Evolutionary conservation across 2,329 filamentous ascomycete genomes (phyloP).

Genomic region (Rugonectria rugulosa): DNA sequence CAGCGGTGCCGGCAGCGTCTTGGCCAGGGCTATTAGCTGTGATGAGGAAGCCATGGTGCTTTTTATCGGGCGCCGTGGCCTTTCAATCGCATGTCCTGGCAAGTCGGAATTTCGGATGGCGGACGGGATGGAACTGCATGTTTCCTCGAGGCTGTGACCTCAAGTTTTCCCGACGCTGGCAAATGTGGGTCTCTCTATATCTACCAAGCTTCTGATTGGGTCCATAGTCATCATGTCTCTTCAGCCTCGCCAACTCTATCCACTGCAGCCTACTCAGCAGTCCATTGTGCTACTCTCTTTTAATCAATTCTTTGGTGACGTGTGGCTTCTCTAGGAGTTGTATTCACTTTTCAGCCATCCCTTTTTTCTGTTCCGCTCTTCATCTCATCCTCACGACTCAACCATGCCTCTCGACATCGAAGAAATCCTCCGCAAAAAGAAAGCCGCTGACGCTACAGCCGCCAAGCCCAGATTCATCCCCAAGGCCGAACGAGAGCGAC

Average conservation of each 20-base stretch:
- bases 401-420: slow-evolving; percentile 76
- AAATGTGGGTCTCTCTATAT: slow-evolving; percentile 2
- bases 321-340: not conserved
- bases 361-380: not conserved
- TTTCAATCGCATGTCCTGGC: slow-evolving; percentile 25
- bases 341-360: not conserved
- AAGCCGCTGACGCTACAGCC: slow-evolving; percentile 82
- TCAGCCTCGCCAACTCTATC: slow-evolving; percentile 32
- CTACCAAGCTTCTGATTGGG: slow-evolving; percentile 25
- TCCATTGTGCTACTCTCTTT: slow-evolving; percentile 1
- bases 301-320: slow-evolving; percentile 11
- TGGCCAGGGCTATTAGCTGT: slow-evolving; percentile 66
- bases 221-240: not conserved
- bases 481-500: slow-evolving; percentile 80
- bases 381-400: not conserved
- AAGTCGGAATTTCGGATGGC: slow-evolving; percentile 5
- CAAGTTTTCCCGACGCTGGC: slow-evolving; percentile 31
- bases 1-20: slow-evolving; percentile 78
- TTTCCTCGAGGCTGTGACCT: too few relatives aligned
- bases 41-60: slow-evolving; percentile 46
- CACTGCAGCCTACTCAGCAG: slow-evolving; percentile 10
- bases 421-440: slow-evolving; percentile 84
- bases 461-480: slow-evolving; percentile 89
- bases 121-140: too few relatives aligned
- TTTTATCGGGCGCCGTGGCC: slow-evolving; percentile 25